Percentiles rank a stretch among this genome's conserved stretches.
These are phyloP conservation scores for Herpotrichia juniperi DNA, from an alignment of 2,329 filamentous ascomycete species.

Conservation along the genomic window DNA sequence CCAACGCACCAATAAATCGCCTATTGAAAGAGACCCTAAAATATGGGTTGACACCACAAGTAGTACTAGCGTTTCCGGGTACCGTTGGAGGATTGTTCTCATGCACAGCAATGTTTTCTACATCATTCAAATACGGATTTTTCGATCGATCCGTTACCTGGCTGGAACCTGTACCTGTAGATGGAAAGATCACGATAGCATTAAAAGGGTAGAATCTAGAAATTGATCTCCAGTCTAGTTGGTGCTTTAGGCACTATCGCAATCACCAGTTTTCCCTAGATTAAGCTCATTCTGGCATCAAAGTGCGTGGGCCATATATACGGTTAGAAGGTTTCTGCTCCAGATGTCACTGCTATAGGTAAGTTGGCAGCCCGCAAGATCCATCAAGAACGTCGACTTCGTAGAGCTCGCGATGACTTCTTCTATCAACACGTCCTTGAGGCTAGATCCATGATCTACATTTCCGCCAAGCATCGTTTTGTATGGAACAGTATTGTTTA, in stretches of 20 bases:
- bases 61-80: slow-evolving; percentile 71
- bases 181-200: slow-evolving; percentile 57
- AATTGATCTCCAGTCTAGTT: slow-evolving; percentile 61
- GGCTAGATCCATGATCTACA: slow-evolving; percentile 53
- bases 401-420: slow-evolving; percentile 63
- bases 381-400: slow-evolving; percentile 4
- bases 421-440: slow-evolving; percentile 67
- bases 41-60: slow-evolving; percentile 56
- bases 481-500: slow-evolving; percentile 59
- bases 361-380: slow-evolving; percentile 1
- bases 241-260: slow-evolving; percentile 64
- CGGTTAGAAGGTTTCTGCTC: slow-evolving; percentile 2
- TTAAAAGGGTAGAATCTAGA: slow-evolving; percentile 55
- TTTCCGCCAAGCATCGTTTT: slow-evolving; percentile 71
- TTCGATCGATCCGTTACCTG: slow-evolving; percentile 66
- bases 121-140: slow-evolving; percentile 66
- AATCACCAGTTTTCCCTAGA: slow-evolving; percentile 62
- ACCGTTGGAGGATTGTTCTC: slow-evolving; percentile 68
- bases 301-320: slow-evolving; percentile 53
- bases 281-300: slow-evolving; percentile 58
- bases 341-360: slow-evolving; percentile 15
- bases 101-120: slow-evolving; percentile 68
- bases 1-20: slow-evolving; percentile 63
- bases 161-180: slow-evolving; percentile 65
- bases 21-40: slow-evolving; percentile 61